Base-by-base conservation (phyloP, 306 rosid genomes). In the Dryas alaskensis region DNA sequence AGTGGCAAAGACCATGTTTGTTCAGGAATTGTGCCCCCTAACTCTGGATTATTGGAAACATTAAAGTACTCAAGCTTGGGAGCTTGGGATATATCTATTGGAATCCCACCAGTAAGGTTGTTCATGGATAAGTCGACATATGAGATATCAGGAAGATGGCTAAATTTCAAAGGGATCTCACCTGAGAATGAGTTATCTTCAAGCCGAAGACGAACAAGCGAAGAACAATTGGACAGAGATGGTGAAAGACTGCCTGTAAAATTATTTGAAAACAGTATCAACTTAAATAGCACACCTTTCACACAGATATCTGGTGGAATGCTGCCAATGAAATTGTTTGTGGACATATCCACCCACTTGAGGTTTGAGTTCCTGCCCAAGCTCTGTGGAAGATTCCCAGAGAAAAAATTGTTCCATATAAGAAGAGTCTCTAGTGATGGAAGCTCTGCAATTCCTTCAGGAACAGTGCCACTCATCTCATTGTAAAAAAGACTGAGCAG, bases 381-480 rank as follows among this genome's bases (percentile, higher is more conserved):
- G 77, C 64, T 82, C 73, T 44, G 74, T 5, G 98, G 97, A 50
- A 94, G 97, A 47, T 65, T 64, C 62, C 97, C 98, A 45, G 82
- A 71, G 75, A 94, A 91, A 70, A 19, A 83, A 60, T 94, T 94
- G 87, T 78, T 88, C 97, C 97, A 91, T 71, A 94, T 80, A 8
- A 91, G 86, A 75, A 91, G 92, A 76, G 96, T 84, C 89, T 91
- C 97, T 72, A 94, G 77, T 44, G 94, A 94, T 44, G 92, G 87
- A n/a, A 94, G 90, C 74, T 88, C 67, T 39, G 88, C 97, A 74
- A 94, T 81, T 54, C 86, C 81, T 55, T 87, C 80, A 0, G 96
- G 94, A 76, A 94, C 89, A 25, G 72, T 64, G 25, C 98, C 97
- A 81, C 77, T 74, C 96, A 94, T 91, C 37, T 87, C 88, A 81